Base-by-base conservation (phyloP, 2,329 filamentous ascomycete genomes). In the Fusarium lyarnte region DNA sequence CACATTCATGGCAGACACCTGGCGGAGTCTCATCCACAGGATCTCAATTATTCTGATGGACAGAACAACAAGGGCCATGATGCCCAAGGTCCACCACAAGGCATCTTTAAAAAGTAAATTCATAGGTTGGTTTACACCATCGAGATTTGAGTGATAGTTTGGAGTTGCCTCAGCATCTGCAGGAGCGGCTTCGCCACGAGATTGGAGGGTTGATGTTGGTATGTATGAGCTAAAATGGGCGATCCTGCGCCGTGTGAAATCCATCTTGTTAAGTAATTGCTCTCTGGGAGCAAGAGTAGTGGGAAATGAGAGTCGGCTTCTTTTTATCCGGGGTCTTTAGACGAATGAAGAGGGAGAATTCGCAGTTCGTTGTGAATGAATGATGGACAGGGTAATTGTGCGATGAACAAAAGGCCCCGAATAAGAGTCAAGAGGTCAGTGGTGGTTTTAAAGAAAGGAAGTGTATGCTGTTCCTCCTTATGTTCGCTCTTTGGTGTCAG, bases 11-110 rank as follows among this genome's bases (percentile, higher is more conserved):
- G 89, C 85, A 25, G 85, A 85, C 43, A 91, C 84, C 68, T 89
- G 89, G 46, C 90, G 87, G 35, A 91, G 79, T 73, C 89, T 86
- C 51, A 85, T 84, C 85, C 86, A 88, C 35, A 81, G 77, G 62
- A 91, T 84, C 77, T 90, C 87, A 35, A 84, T 66, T 31, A 91
- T 78, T 60, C 89, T 85, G 69, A 90, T 83, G 25, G 79, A 54
- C 41, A 92, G 82, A 51, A 92, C 83, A 35, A 86, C 70, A 57
- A 91, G 76, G 49, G 83, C 89, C 61, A 89, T 81, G 63, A 86
- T 84, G 23, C 90, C 90, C 63, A 92, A 77, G 54, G 83, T 89
- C 86, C 86, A 90, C 89, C 89, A 91, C 17, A 91, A 77, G 42
- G 84, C 80, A 71, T 90, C 84, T 75, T 84, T 87, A 77, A 90